Conservation (phyloP, 257 asterid genomes). For the Leonotis leonurus region DNA sequence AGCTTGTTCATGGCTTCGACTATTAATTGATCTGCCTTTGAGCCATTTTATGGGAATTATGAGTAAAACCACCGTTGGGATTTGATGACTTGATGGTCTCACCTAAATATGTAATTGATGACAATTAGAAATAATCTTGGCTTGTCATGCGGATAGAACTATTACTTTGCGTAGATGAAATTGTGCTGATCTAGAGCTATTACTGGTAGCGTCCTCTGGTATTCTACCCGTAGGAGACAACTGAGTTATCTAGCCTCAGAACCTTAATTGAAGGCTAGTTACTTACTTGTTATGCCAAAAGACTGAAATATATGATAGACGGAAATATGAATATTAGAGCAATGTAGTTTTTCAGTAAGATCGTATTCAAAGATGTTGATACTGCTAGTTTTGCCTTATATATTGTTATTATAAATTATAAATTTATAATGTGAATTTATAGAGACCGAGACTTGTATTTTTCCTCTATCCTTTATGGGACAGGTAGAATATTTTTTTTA, state of each 20-base stretch:
- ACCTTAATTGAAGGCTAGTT: neutral
- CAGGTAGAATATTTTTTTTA: constrained; percentile 4
- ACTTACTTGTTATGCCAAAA: neutral
- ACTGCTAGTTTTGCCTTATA: neutral
- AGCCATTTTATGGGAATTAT: neutral
- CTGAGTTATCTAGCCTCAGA: neutral
- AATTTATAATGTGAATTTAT: neutral
- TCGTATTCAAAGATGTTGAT: neutral
- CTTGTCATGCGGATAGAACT: neutral
- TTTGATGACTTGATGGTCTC: neutral
- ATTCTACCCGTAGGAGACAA: neutral
- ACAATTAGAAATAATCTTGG: neutral
- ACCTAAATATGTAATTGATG: neutral
- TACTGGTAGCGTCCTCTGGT: neutral
- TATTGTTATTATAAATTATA: neutral
- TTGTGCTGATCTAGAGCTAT: neutral
- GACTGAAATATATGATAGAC: neutral
- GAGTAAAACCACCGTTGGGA: neutral
- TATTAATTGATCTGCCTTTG: neutral
- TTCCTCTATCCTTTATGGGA: neutral
- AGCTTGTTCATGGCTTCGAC: neutral
- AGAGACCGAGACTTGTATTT: neutral
- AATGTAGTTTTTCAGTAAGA: neutral
- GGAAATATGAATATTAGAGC: neutral
- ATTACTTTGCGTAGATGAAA: neutral